Evolutionary conservation across 2,329 filamentous ascomycete genomes (phyloP), one percentile per base, ranked within the genome.

Genomic region (Celoporthe dispersa): DNA sequence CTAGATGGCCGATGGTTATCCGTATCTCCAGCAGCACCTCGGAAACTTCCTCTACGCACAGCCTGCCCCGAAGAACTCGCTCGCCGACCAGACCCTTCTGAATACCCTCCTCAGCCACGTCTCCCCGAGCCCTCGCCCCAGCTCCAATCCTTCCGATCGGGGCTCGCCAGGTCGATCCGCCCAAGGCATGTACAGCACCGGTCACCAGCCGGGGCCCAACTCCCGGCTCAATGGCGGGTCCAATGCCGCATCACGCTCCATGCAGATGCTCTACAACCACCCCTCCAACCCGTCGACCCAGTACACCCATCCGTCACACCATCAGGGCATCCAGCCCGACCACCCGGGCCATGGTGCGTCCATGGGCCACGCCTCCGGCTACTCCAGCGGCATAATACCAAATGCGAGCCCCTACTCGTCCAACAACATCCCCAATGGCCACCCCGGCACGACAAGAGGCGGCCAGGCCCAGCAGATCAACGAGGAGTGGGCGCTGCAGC

Each of bases 401-500:
- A 92, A 86, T 75, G 86, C 89, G 44, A 89, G 89, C 67, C 85
- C 87, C 11, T 91, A 89, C 75, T 85, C 84, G 22, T 80, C 84
- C 12, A 84, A 79, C 73, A 82, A 79, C 70, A 79, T 90, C 41
- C 86, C 88, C 68, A 90, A 90, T 75, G 88, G 88, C 48, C 87
- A 89, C 68, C 77, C 81, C 8, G 78, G 81, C 22, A 82, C 81
- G 64, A 79, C 84, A 25, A 81, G 88, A 64, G 82, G 80, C 41
- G 83, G 82, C 3, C 87, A 88, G 73, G 80, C 81, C 35, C 86
- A 86, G 68, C 85, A 83, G 68, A 80, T 85, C 60, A 89, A 82
- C 73, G 89, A 91, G 75, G 92, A 97, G 80, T 98, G 94, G 94
- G 90, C 91, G 73, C 91, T 96, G 78, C 96, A 99, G 81, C 81